phyloP scores from a whole-genome alignment of 331 rosid species.

The Malus hybrid region DNA sequence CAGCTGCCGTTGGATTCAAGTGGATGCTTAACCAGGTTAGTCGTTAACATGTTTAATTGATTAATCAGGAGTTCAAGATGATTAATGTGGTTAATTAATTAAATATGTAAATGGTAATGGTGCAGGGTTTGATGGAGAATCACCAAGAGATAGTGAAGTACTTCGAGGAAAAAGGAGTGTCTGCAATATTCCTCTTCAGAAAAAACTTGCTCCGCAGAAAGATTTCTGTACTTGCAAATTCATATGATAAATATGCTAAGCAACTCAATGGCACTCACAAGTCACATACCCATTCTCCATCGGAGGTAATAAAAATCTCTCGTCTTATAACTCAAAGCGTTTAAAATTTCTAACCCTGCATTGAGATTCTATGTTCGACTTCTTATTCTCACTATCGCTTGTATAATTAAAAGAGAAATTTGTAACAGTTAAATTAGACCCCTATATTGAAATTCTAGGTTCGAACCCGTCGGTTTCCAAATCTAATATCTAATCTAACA shows the following conservation, averaged over 20 bases:
- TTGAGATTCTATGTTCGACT: too few relatives aligned
- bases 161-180: slow-evolving; percentile 41
- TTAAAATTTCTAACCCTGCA: too few relatives aligned
- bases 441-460: too few relatives aligned
- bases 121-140: slow-evolving; percentile 43
- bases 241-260: slow-evolving; percentile 48
- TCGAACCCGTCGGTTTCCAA: too few relatives aligned
- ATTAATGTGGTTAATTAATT: background rate
- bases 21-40: slow-evolving; percentile 35
- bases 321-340: too few relatives aligned
- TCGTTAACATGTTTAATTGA: background rate
- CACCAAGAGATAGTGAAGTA: slow-evolving; percentile 46
- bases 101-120: background rate
- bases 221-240: slow-evolving; percentile 60
- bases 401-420: too few relatives aligned
- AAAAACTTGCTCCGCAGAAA: slow-evolving; percentile 58
- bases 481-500: too few relatives aligned
- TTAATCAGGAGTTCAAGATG: background rate
- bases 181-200: slow-evolving; percentile 48
- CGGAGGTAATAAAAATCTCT: slow-evolving; percentile 29
- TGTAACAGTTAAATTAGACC: too few relatives aligned
- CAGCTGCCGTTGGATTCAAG: slow-evolving; percentile 29
- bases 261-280: slow-evolving; percentile 59
- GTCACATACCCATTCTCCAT: slow-evolving; percentile 54
- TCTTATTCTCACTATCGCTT: too few relatives aligned